These are phyloP conservation scores for Moniliophthora roreri DNA, from an alignment of 1,284 basidiomycete species.

Conservation along the genomic window DNA sequence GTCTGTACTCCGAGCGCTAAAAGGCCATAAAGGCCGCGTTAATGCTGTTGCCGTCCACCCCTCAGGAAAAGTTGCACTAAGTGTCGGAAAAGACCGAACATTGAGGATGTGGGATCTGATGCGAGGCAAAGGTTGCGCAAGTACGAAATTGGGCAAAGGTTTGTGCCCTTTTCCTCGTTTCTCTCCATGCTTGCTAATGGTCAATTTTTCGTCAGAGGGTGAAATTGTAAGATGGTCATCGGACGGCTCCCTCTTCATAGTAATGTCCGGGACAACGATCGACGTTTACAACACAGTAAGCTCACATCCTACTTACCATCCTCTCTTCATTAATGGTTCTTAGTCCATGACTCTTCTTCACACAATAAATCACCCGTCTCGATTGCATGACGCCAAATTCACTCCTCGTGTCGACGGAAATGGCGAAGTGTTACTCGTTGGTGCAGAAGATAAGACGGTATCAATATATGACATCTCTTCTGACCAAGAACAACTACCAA, in stretches of 20 bases:
- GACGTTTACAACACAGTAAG: constrained; percentile 81
- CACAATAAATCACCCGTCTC: constrained; percentile 71
- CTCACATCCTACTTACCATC: constrained; percentile 5
- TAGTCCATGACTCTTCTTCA: constrained; percentile 74
- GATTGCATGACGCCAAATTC: constrained; percentile 82
- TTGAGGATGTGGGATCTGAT: constrained; percentile 99
- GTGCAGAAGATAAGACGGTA: constrained; percentile 84
- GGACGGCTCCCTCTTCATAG: constrained; percentile 73
- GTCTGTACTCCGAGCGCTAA: constrained; percentile 84
- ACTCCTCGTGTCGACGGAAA: constrained; percentile 50
- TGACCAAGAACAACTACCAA: constrained; percentile 41
- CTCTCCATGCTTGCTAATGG: background rate
- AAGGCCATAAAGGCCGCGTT: constrained; percentile 91
- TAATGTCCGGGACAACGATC: constrained; percentile 76
- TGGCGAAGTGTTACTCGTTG: constrained; percentile 74
- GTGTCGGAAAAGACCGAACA: constrained; percentile 88
- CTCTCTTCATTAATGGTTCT: background rate
- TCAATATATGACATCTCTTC: constrained; percentile 65
- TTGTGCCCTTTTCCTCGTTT: constrained; percentile 16
- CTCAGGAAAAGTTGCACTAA: constrained; percentile 87
- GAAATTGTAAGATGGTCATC: constrained; percentile 86
- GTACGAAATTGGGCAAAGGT: constrained; percentile 87
- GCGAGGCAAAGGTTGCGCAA: constrained; percentile 88
- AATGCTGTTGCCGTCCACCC: constrained; percentile 92
- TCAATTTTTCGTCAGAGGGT: constrained; percentile 60